Percentiles rank a stretch among this genome's conserved stretches.
These are phyloP conservation scores for Teratosphaeria nubilosa DNA, from an alignment of 2,329 filamentous ascomycete species.

Conservation along the genomic window DNA sequence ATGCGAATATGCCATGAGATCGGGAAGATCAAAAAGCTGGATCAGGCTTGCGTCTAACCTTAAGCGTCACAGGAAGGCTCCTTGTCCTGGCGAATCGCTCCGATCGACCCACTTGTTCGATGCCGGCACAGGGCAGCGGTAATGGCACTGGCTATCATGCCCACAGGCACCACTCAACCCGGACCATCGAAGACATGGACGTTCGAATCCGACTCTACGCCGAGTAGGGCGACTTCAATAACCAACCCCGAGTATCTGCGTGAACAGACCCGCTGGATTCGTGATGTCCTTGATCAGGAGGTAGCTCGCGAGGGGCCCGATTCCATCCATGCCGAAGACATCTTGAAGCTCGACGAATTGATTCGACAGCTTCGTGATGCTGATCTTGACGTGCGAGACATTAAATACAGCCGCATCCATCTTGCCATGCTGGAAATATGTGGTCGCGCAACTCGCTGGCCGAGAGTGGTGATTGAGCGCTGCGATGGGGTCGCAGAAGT, in stretches of 20 bases:
- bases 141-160: not conserved
- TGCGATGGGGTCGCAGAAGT: conserved; percentile 32
- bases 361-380: conserved; percentile 22
- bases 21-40: too few relatives aligned
- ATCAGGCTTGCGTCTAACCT: too few relatives aligned
- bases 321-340: conserved; percentile 32
- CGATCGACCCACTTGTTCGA: not conserved
- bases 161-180: not conserved
- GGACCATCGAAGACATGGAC: not conserved
- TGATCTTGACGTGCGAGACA: conserved; percentile 23
- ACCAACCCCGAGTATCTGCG: conserved; percentile 24
- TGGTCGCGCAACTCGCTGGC: conserved; percentile 39
- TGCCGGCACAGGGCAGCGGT: not conserved
- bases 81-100: not conserved
- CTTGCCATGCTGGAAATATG: conserved; percentile 33
- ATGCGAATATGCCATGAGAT: not conserved
- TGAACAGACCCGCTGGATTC: conserved; percentile 34
- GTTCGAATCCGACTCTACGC: not conserved
- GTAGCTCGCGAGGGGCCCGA: conserved; percentile 37
- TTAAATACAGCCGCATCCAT: conserved; percentile 38
- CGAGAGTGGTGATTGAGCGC: conserved; percentile 33
- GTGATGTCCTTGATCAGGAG: conserved; percentile 37
- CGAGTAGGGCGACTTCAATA: not conserved
- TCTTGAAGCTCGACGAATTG: conserved; percentile 34
- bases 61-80: not conserved